Evolutionary conservation across 306 rosid species (phyloP), one percentile per base, ranked within the genome.

Genomic region (Hippophae rhamnoides): DNA sequence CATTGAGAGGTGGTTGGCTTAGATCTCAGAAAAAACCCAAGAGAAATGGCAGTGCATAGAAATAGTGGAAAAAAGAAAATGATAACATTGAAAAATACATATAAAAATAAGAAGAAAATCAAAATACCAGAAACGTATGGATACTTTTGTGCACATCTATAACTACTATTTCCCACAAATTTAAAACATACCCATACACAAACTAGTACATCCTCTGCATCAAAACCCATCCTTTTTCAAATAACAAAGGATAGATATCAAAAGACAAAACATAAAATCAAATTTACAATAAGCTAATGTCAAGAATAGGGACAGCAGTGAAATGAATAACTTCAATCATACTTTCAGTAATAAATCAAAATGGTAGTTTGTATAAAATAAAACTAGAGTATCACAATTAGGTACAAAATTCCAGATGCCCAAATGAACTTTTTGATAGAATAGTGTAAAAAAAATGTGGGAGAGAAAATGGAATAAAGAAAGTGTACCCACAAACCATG

Each of bases 11-110:
- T 65, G 44, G 86, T 70, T 63, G 76, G 69, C 64, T 83, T 89
- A 45, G 99, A 86, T 75, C 85, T 86, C 89, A 89, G 77, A 69
- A 86, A 82, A 9, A 81, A 64, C 76, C 69, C 76, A 38, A 88
- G 52, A 54, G 88, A 74, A 68, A 86, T 13, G 48, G 78, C 75
- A 60, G 58, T 59, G 61, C 78, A 76, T 13, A 78, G 41, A 55
- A 92, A 66, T 66, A 92, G 78, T n/a, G 97, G 99, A 50, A 71
- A 80, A 64, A 69, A 60, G 70, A 65, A 84, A 57, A 65, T 65
- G 67, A 92, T 58, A 44, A 92, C 44, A 41, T 31, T 69, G 85
- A 65, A 82, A 77, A 54, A 70, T 18, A 56, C 48, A 47, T 92
- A 86, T 8, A 85, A 13, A 23, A 69, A 51, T 54, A 66, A 56